Evolutionary conservation across 768 basidiomycete genomes (phyloP), one percentile per base, ranked within the genome.

Genomic region (Neoboletus magnificus): DNA sequence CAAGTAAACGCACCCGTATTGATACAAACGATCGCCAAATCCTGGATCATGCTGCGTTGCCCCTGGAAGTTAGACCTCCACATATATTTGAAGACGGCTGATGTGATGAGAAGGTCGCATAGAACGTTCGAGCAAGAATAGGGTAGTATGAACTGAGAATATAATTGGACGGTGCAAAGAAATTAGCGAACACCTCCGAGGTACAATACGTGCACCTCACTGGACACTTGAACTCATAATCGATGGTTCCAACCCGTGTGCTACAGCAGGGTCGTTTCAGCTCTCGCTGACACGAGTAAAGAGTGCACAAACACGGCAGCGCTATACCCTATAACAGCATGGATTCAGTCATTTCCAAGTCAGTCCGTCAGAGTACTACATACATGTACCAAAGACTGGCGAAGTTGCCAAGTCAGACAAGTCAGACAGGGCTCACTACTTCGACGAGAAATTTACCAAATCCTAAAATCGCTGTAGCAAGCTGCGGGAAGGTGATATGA

Each of bases 1-100:
- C 59, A 62, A 20, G 60, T 62, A n/a, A 55, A 55, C 5, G 39
- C 23, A 12, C 61, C 53, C 1, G 50, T 61, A 33, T 57, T 57
- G 22, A 62, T 55, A 20, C 49, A 62, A n/a, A 62, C 48, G 3
- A 55, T 7, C 1, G 60, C 62, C 20, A 62, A 5, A 29, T 59
- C 54, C 33, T 56, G 54, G 22, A 63, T 42, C 2, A 41, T 9
- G 7, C 25, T 54, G 4, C 54, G 57, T 40, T 41, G 37, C 32
- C 27, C 50, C n/a, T 45, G 60, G 20, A 62, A 55, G 9, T 50
- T 33, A 39, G 7, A n/a, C 20, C 8, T 63, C 62, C 61, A 63
- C 61, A 63, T 48, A 9, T 63, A 63, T 42, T 55, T 56, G 37
- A 63, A 54, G 33, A 59, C 32, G 1, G 36, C 33, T 0, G 0